Base-by-base conservation (phyloP, 495 filamentous ascomycete species). In the Trichoderma parareesei region DNA sequence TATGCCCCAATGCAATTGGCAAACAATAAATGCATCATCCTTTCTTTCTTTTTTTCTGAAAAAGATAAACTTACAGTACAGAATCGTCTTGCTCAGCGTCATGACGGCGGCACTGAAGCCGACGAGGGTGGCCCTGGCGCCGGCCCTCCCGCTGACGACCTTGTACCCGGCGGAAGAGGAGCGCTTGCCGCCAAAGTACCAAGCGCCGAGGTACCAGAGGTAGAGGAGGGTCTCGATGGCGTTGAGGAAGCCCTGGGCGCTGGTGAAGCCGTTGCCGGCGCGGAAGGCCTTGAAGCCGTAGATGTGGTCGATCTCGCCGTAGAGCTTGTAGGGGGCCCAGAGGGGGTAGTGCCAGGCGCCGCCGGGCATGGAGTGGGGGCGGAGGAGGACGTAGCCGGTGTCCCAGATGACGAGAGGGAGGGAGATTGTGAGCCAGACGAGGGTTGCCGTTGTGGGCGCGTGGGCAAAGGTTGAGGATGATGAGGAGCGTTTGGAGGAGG, bases 361-460 rank as follows among this genome's bases (percentile, higher is more conserved):
- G 65, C 90, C 90, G 0, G 88, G 85, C 91, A 98, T 95, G 59
- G 84, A 87, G 75, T 87, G 83, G 40, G 93, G 93, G 20, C 93
- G 90, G 53, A 92, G 76, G 40, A 96, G 75, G 46, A 96, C 85
- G 77, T 95, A 97, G 60, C 78, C 79, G 8, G 85, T 81, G 77
- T 97, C 93, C 92, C 92, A 95, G 55, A 81, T 67, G n/a, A 93
- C 88, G 64, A 93, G 78, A 4, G 92, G 91, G 4, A 93, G 76
- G n/a, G 91, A 92, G 62, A 93, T 40, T 59, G 82, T 68, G 35
- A 97, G 82, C 92, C 92, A 97, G 68, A 86, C 68, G 20, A 92
- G 84, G 33, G 86, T 80, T 7, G 86, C 70, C 20, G 79, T 78
- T 18, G 85, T 81, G 2, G 90, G 90, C 0, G 85, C 85, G 77